A percentile compares a stretch with the other conserved stretches of the same genome.
These are phyloP conservation scores for Logfia minima DNA, from an alignment of 129 eudicot genomes.

Conservation along the genomic window DNA sequence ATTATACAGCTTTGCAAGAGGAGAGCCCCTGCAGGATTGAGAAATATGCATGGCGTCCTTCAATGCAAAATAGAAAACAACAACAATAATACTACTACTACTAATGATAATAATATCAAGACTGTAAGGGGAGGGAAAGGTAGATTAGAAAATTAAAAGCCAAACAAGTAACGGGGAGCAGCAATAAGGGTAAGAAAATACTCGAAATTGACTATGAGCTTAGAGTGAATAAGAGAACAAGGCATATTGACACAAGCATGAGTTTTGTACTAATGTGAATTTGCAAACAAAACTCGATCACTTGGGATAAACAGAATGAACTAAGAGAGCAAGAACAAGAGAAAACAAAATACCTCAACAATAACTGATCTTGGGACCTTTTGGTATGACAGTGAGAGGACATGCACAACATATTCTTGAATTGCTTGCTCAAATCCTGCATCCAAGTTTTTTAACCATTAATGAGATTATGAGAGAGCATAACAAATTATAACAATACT, in stretches of 20 bases:
- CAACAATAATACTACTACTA: no score
- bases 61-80: not conserved
- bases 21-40: not conserved
- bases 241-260: not conserved
- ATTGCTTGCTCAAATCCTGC: conserved; percentile 93
- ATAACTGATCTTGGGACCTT: conserved; percentile 67
- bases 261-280: not conserved
- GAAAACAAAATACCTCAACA: conserved; percentile 71
- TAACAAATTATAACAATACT: not conserved
- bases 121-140: not conserved
- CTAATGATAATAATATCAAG: not conserved
- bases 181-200: not conserved
- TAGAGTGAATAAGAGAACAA: not conserved
- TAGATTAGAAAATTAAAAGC: not conserved
- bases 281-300: not conserved
- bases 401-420: conserved; percentile 83
- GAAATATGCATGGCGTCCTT: not conserved
- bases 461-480: not conserved
- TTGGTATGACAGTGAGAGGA: conserved; percentile 80
- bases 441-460: conserved; percentile 9
- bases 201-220: not conserved
- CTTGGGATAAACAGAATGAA: not conserved
- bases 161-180: not conserved
- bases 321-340: not conserved
- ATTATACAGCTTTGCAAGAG: no score